Conservation (phyloP, 345 rosid genomes). For the Syzygium grande region DNA sequence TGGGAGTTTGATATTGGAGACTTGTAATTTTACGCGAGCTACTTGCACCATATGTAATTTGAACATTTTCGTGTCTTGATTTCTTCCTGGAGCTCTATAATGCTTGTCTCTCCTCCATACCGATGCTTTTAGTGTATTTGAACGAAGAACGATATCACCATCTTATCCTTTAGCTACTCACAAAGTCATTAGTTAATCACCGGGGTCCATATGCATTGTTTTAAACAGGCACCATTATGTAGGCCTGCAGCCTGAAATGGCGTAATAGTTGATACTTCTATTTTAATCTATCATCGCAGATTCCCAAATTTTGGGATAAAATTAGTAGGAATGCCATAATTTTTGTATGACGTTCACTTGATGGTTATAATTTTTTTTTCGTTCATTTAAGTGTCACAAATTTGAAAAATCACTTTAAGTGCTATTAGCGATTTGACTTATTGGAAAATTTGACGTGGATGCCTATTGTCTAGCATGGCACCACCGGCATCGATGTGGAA, state of each 20-base stretch:
- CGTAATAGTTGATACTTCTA: not conserved
- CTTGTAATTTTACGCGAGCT: not conserved
- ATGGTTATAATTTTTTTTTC: no score
- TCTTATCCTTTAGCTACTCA: not conserved
- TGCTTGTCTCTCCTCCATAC: not conserved
- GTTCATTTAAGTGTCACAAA: no score
- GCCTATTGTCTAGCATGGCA: no score
- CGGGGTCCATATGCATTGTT: not conserved
- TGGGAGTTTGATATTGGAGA: not conserved
- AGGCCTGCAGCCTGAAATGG: not conserved
- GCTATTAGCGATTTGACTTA: no score
- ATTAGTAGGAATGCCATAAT: no score
- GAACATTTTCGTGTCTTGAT: not conserved
- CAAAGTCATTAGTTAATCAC: not conserved
- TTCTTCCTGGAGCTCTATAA: not conserved
- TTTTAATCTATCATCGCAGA: not conserved
- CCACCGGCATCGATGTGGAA: no score
- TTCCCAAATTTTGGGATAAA: not conserved
- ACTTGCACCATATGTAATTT: not conserved
- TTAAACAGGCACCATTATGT: not conserved
- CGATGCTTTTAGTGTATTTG: not conserved
- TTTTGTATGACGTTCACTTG: no score
- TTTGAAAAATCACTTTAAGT: no score
- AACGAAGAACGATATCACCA: not conserved
- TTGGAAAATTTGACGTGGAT: no score